Evolutionary conservation across 768 basidiomycete species (phyloP).

Genomic region (Coprinellus micaceus): DNA sequence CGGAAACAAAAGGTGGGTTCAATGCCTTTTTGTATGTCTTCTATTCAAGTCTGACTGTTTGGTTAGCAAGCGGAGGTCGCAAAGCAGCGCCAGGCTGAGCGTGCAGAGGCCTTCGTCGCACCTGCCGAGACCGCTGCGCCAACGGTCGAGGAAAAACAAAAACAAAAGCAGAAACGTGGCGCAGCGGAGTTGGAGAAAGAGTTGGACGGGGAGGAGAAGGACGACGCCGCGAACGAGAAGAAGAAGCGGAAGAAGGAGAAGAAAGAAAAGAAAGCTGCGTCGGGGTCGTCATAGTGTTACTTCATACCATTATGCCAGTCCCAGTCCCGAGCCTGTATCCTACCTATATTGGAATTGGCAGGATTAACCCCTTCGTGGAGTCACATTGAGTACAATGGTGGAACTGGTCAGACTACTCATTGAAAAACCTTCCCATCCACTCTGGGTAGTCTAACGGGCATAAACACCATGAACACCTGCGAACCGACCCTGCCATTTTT

Average conservation of each 20-base stretch:
- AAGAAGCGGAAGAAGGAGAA: constrained; percentile 34
- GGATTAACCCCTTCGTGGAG: too few relatives aligned
- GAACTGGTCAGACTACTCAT: too few relatives aligned
- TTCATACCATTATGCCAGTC: too few relatives aligned
- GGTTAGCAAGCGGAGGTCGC: constrained; percentile 74
- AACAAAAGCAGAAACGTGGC: constrained; percentile 40
- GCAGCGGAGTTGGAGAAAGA: constrained; percentile 34
- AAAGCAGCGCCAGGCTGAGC: constrained; percentile 68
- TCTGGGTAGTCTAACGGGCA: too few relatives aligned
- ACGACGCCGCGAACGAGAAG: constrained; percentile 27
- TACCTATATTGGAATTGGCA: too few relatives aligned
- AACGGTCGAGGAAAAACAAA: constrained; percentile 73
- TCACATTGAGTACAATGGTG: too few relatives aligned
- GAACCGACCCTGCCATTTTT: too few relatives aligned
- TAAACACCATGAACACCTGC: too few relatives aligned
- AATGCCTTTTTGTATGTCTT: constrained; percentile 6
- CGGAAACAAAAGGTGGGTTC: constrained; percentile 69
- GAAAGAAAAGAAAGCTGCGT: constrained; percentile 18
- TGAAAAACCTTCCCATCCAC: too few relatives aligned
- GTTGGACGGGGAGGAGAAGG: constrained; percentile 38
- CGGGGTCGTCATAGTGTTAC: not conserved
- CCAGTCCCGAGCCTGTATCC: too few relatives aligned
- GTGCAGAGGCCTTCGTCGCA: constrained; percentile 85
- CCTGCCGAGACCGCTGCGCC: constrained; percentile 75
- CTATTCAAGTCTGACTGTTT: constrained; percentile 6